Evolutionary conservation across 2,329 filamentous ascomycete genomes (phyloP).

Genomic region (Didymella keratinophila): DNA sequence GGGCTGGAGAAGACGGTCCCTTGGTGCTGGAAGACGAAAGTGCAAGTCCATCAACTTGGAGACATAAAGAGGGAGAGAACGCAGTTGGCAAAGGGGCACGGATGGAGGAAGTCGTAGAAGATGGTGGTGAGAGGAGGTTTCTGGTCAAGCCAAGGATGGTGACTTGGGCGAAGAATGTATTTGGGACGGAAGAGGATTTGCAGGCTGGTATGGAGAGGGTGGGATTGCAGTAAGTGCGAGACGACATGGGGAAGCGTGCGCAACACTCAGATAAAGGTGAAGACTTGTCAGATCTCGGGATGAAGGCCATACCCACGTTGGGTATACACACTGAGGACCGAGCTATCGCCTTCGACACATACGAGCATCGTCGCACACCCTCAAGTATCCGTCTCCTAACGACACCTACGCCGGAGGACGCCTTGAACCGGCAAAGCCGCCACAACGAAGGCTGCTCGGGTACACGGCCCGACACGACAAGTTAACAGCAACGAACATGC

Average conservation of each 20-base stretch:
- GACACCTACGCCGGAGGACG: too few species aligned
- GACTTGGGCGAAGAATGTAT: conserved; percentile 79
- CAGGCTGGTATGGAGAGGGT: conserved; percentile 41
- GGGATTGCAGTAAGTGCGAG: conserved; percentile 16
- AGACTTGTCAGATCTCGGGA: not conserved
- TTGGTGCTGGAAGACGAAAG: conserved; percentile 30
- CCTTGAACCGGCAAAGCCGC: too few species aligned
- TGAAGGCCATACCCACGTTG: not conserved
- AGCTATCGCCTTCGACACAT: not conserved
- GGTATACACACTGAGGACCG: not conserved
- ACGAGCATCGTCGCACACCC: not conserved
- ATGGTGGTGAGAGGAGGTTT: conserved; percentile 33
- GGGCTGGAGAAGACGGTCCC: conserved; percentile 32
- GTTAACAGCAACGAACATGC: too few species aligned
- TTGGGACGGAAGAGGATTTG: conserved; percentile 80
- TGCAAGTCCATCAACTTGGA: conserved; percentile 16
- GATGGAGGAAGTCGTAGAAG: conserved; percentile 7
- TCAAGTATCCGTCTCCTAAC: not conserved
- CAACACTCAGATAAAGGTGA: not conserved
- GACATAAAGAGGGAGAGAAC: conserved; percentile 18
- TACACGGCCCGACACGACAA: not conserved
- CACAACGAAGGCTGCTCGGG: not conserved
- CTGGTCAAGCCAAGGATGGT: conserved; percentile 70
- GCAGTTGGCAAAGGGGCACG: conserved; percentile 21
- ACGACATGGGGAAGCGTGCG: not conserved